phyloP scores from a whole-genome alignment of 495 filamentous ascomycete species.

The Penicillium alfredii region DNA sequence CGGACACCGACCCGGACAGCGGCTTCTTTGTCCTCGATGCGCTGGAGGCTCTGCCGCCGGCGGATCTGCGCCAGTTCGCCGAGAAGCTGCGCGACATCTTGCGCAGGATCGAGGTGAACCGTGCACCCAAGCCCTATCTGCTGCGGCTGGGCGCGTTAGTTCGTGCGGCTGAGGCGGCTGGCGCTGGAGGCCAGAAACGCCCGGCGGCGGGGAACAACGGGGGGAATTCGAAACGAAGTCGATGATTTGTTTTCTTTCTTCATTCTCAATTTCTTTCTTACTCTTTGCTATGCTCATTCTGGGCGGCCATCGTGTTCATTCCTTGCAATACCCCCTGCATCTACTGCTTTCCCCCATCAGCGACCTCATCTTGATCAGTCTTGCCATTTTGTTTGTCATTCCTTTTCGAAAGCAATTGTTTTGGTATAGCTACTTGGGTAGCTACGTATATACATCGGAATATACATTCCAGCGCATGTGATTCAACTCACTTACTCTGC shows the following conservation, averaged over 20 bases:
- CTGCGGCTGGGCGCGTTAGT: slow-evolving; percentile 28
- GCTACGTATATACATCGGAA: too few species aligned
- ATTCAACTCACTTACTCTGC: too few species aligned
- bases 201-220: slow-evolving; percentile 26
- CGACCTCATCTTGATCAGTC: neutral
- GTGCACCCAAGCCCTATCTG: slow-evolving; percentile 34
- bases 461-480: too few species aligned
- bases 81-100: slow-evolving; percentile 30
- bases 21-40: slow-evolving; percentile 41
- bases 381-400: slow-evolving; percentile 9
- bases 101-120: slow-evolving; percentile 36
- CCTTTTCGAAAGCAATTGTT: too few species aligned
- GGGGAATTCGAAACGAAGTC: slow-evolving; percentile 31
- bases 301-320: slow-evolving; percentile 22
- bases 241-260: slow-evolving; percentile 18
- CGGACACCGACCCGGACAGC: slow-evolving; percentile 21
- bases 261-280: slow-evolving; percentile 7
- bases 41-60: slow-evolving; percentile 30
- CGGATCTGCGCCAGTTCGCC: slow-evolving; percentile 29
- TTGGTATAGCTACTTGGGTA: too few species aligned
- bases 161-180: slow-evolving; percentile 24
- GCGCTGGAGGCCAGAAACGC: slow-evolving; percentile 30
- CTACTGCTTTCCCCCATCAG: slow-evolving; percentile 2
- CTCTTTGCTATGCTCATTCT: slow-evolving; percentile 3
- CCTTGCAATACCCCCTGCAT: slow-evolving; percentile 27